Percentiles rank a stretch among this genome's conserved stretches.
phyloP scores from a whole-genome alignment of 2,329 filamentous ascomycete genomes.

The Thielaviopsis populi region DNA sequence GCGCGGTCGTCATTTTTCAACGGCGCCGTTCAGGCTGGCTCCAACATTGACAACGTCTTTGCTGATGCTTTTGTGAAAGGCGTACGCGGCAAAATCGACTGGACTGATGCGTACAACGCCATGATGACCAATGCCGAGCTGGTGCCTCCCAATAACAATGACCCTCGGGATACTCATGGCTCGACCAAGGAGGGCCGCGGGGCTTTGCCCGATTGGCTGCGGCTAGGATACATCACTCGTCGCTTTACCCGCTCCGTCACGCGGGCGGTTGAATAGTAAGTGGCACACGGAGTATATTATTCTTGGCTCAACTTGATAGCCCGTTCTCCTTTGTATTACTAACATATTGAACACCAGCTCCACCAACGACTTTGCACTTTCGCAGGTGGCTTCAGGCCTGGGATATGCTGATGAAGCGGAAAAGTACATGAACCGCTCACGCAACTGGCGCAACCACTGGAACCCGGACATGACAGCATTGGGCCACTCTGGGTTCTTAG shows the following conservation, averaged over 20 bases:
- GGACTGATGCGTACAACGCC: constrained; percentile 45
- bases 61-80: constrained; percentile 60
- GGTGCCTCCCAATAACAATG: constrained; percentile 42
- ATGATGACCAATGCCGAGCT: constrained; percentile 55
- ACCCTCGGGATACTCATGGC: constrained; percentile 40
- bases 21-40: constrained; percentile 53
- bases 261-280: constrained; percentile 48
- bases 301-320: not conserved
- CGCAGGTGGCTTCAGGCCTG: constrained; percentile 47
- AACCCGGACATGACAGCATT: constrained; percentile 42
- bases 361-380: constrained; percentile 52
- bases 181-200: constrained; percentile 54
- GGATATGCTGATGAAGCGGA: constrained; percentile 34
- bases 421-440: constrained; percentile 47
- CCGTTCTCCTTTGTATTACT: not conserved
- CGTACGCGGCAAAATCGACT: constrained; percentile 46
- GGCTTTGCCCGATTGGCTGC: constrained; percentile 53
- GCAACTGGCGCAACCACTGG: constrained; percentile 61
- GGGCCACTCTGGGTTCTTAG: constrained; percentile 50
- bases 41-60: constrained; percentile 55
- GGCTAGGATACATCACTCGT: constrained; percentile 50
- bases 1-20: constrained; percentile 54
- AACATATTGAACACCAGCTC: constrained; percentile 25
- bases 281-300: not conserved
- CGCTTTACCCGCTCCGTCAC: constrained; percentile 45